A percentile compares a stretch with the other conserved stretches of the same genome.
Conservation (phyloP, 31 red algal genomes). For the Asparagopsis taxiformis region DNA sequence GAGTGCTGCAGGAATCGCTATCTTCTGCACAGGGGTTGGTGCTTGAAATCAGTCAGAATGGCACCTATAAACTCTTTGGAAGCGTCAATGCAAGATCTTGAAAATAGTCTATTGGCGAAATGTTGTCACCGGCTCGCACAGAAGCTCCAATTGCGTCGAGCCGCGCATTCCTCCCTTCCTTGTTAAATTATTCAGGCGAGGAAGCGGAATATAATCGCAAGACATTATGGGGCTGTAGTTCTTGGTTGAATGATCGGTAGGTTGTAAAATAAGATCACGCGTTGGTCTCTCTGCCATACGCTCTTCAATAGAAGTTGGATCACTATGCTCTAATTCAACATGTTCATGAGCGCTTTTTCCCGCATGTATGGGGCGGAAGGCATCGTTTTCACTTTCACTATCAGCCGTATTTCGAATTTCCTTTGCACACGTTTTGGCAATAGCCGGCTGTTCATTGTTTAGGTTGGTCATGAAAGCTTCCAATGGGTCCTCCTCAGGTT, state of each 20-base stretch:
- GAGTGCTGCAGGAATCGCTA: constrained; percentile 54
- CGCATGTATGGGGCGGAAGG: neutral
- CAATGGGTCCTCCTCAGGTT: constrained; percentile 16
- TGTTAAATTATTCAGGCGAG: neutral
- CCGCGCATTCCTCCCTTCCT: neutral
- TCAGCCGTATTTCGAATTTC: neutral
- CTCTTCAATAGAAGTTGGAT: neutral
- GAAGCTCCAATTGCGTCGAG: neutral
- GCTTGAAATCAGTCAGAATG: constrained; percentile 13
- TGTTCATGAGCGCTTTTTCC: neutral
- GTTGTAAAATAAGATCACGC: constrained; percentile 7
- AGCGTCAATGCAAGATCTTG: constrained; percentile 38
- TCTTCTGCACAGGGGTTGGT: constrained; percentile 72
- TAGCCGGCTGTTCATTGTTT: neutral
- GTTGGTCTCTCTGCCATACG: neutral
- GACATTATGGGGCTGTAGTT: neutral
- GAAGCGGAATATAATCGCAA: constrained; percentile 3
- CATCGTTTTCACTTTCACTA: constrained; percentile 9
- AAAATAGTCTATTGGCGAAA: constrained; percentile 22
- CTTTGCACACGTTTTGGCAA: neutral
- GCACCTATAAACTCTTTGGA: constrained; percentile 7
- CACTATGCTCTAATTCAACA: neutral
- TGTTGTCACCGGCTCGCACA: neutral
- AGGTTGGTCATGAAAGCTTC: constrained; percentile 22
- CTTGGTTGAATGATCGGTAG: constrained; percentile 16